A percentile compares a stretch with the other conserved stretches of the same genome.
Evolutionary conservation across 192 early-diverging fungal species (phyloP).

Genomic region (Mortierella hygrophila): DNA sequence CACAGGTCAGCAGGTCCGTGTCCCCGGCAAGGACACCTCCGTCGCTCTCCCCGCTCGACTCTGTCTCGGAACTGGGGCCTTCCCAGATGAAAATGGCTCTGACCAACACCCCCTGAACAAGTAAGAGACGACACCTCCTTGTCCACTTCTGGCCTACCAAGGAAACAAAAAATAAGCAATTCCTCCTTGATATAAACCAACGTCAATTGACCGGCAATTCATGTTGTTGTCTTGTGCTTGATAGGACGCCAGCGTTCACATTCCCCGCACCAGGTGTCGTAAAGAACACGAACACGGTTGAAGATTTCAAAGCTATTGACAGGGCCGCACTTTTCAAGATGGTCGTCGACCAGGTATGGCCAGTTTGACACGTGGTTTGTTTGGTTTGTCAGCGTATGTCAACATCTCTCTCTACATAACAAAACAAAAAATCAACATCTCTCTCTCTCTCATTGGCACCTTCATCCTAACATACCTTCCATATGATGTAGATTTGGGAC

Average conservation of each 20-base stretch:
- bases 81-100: slow-evolving; percentile 49
- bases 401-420: too few relatives aligned
- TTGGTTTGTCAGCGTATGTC: neutral
- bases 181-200: neutral
- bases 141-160: neutral
- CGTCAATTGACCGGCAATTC: neutral
- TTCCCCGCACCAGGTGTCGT: slow-evolving; percentile 69
- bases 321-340: slow-evolving; percentile 76
- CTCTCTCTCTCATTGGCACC: neutral
- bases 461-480: neutral
- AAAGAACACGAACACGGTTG: slow-evolving; percentile 94
- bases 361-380: neutral
- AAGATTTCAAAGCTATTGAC: slow-evolving; percentile 89
- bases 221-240: neutral
- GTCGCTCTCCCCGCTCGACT: slow-evolving; percentile 72
- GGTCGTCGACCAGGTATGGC: slow-evolving; percentile 67
- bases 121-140: neutral
- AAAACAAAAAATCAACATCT: too few relatives aligned
- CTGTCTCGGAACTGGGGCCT: slow-evolving; percentile 69
- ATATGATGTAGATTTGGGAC: slow-evolving; percentile 71
- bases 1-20: slow-evolving; percentile 63
- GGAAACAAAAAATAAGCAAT: neutral
- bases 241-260: slow-evolving; percentile 58
- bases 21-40: slow-evolving; percentile 58
- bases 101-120: slow-evolving; percentile 17